Conservation (phyloP, 2,329 filamentous ascomycete species). For the Tolypocladium amazonense region DNA sequence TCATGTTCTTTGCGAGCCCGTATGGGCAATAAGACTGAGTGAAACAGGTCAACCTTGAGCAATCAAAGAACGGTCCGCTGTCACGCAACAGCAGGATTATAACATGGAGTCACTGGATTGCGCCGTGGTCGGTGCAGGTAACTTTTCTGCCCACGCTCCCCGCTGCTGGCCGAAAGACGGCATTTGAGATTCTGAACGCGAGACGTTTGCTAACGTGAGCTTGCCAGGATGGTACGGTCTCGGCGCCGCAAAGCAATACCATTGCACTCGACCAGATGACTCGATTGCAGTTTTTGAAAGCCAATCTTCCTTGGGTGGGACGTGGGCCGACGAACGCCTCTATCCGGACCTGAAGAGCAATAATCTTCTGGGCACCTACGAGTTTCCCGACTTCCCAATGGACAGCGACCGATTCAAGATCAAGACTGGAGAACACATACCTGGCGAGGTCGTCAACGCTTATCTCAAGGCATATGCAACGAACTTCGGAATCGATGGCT, state of each 20-base stretch:
- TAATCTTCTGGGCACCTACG: constrained; percentile 62
- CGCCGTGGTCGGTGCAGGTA: constrained; percentile 43
- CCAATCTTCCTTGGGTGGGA: constrained; percentile 50
- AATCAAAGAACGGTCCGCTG: neutral
- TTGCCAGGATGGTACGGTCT: constrained; percentile 37
- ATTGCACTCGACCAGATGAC: constrained; percentile 44
- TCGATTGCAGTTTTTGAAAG: constrained; percentile 49
- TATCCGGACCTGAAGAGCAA: constrained; percentile 64
- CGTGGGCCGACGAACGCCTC: constrained; percentile 57
- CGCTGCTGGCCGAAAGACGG: neutral
- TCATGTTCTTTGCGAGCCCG: neutral
- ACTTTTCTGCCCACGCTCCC: neutral
- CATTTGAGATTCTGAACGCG: neutral
- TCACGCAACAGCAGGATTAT: neutral
- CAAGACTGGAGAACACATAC: constrained; percentile 33
- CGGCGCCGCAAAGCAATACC: constrained; percentile 49
- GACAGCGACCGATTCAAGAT: constrained; percentile 39
- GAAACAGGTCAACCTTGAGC: too few species aligned
- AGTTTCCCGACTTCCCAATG: constrained; percentile 68
- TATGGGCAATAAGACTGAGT: neutral
- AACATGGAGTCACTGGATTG: constrained; percentile 34
- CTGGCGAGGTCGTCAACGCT: constrained; percentile 32
- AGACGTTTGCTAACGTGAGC: neutral
- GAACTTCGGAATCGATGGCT: constrained; percentile 28
- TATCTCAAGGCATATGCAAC: constrained; percentile 36